A percentile compares a stretch with the other conserved stretches of the same genome.
phyloP scores from a whole-genome alignment of 305 asterid genomes.

The Euphrasia arctica region DNA sequence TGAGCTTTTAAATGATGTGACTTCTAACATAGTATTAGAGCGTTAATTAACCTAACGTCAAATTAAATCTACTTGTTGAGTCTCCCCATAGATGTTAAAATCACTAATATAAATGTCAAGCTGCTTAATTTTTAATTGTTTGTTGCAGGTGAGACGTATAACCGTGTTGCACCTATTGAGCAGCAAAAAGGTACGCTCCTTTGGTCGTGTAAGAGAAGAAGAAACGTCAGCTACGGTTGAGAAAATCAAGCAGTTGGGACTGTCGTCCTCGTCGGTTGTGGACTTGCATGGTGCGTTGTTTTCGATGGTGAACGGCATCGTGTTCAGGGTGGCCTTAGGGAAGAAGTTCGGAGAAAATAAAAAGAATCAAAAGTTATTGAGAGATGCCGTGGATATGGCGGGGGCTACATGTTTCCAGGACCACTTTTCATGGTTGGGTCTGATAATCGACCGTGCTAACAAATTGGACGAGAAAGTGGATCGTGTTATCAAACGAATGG shows the following conservation, averaged over 20 bases:
- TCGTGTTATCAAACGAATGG: conserved; percentile 17
- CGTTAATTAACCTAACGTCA: too few relatives aligned
- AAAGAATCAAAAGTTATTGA: too few relatives aligned
- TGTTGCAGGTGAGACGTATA: conserved; percentile 22
- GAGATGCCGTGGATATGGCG: too few relatives aligned
- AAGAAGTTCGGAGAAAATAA: conserved; percentile 23
- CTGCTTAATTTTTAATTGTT: too few relatives aligned
- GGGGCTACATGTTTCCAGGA: too few relatives aligned
- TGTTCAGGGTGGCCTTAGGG: conserved; percentile 36
- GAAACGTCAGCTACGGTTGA: conserved; percentile 36
- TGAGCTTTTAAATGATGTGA: too few relatives aligned
- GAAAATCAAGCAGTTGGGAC: conserved; percentile 7
- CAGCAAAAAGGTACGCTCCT: conserved; percentile 33
- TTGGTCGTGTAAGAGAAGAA: conserved; percentile 32
- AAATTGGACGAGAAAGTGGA: conserved; percentile 30
- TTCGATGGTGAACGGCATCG: conserved; percentile 20
- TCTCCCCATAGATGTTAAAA: too few relatives aligned
- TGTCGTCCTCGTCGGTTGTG: conserved; percentile 16
- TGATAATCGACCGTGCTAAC: conserved; percentile 20
- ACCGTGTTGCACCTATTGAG: conserved; percentile 25
- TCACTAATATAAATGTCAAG: too few relatives aligned
- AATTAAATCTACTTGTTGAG: too few relatives aligned
- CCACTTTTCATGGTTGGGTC: conserved; percentile 31
- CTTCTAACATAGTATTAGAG: too few relatives aligned
- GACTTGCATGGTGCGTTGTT: conserved; percentile 30